A percentile compares a stretch with the other conserved stretches of the same genome.
phyloP scores from a whole-genome alignment of 805 yeast genomes.

The Metschnikowia dekortorum region DNA sequence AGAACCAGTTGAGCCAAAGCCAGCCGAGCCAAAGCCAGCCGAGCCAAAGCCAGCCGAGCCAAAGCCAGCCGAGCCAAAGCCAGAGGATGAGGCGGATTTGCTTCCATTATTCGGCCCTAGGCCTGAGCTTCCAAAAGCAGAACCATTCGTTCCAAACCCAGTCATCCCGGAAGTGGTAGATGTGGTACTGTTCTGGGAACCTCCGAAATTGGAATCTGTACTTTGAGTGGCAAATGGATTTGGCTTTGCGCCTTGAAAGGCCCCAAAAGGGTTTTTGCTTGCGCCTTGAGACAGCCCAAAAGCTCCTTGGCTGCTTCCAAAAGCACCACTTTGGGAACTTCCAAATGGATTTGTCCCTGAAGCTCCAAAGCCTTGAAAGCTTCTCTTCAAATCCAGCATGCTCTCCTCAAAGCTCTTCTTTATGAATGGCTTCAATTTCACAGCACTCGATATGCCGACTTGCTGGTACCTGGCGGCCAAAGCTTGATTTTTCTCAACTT shows the following conservation, averaged over 20 bases:
- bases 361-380: neutral
- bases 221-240: too few species aligned
- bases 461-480: slow-evolving; percentile 60
- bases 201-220: too few species aligned
- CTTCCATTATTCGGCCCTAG: too few species aligned
- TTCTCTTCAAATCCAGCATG: slow-evolving; percentile 17
- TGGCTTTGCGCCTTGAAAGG: slow-evolving; percentile 1
- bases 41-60: neutral
- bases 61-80: neutral
- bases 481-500: slow-evolving; percentile 35
- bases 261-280: slow-evolving; percentile 4
- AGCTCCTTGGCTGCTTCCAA: slow-evolving; percentile 4
- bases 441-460: slow-evolving; percentile 8
- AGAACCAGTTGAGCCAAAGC: neutral
- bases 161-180: neutral
- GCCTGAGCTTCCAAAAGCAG: too few species aligned
- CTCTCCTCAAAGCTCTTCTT: slow-evolving; percentile 25
- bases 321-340: slow-evolving; percentile 4
- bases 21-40: neutral
- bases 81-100: neutral
- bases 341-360: slow-evolving; percentile 8
- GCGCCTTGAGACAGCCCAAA: slow-evolving; percentile 10
- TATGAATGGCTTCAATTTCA: slow-evolving; percentile 24
- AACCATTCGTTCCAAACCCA: slow-evolving; percentile 2
- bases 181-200: too few species aligned